Percentiles rank a stretch among this genome's conserved stretches.
These are phyloP conservation scores for Talaromyces sp. DNA, from an alignment of 2,329 filamentous ascomycete genomes.

Conservation along the genomic window DNA sequence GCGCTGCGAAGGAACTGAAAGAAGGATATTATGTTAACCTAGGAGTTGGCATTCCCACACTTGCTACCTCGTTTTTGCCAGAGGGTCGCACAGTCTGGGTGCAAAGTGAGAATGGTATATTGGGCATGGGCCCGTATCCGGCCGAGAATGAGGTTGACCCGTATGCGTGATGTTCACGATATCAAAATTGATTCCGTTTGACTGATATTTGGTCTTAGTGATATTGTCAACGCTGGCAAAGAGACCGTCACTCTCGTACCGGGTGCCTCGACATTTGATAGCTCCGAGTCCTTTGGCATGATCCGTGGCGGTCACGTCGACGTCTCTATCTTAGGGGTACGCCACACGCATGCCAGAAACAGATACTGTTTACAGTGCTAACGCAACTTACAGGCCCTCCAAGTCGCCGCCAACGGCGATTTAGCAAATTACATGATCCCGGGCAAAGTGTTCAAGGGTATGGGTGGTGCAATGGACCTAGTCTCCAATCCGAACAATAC, in stretches of 20 bases:
- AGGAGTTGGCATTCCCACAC: constrained; percentile 90
- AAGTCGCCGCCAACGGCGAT: constrained; percentile 73
- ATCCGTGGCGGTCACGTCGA: constrained; percentile 80
- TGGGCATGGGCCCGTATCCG: constrained; percentile 70
- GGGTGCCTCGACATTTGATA: constrained; percentile 77
- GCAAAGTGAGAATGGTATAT: constrained; percentile 77
- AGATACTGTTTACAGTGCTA: background rate
- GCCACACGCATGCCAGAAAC: constrained; percentile 49
- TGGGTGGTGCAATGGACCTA: constrained; percentile 75
- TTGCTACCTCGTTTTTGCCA: constrained; percentile 78
- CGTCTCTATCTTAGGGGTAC: constrained; percentile 82
- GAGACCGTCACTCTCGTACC: constrained; percentile 83
- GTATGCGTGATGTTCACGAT: background rate
- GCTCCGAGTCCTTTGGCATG: constrained; percentile 90
- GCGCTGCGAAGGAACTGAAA: constrained; percentile 77
- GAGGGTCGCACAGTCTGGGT: constrained; percentile 74
- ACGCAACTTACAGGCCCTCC: constrained; percentile 60
- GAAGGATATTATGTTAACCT: constrained; percentile 89
- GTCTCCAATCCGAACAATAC: constrained; percentile 68
- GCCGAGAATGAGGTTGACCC: constrained; percentile 73
- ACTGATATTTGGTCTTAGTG: constrained; percentile 31
- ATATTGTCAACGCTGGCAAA: constrained; percentile 90
- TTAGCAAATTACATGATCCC: constrained; percentile 65
- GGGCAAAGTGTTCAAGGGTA: constrained; percentile 61
- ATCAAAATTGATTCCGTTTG: background rate